Base-by-base conservation (phyloP, 1,139 yeast species). In the Candida smagusa region DNA sequence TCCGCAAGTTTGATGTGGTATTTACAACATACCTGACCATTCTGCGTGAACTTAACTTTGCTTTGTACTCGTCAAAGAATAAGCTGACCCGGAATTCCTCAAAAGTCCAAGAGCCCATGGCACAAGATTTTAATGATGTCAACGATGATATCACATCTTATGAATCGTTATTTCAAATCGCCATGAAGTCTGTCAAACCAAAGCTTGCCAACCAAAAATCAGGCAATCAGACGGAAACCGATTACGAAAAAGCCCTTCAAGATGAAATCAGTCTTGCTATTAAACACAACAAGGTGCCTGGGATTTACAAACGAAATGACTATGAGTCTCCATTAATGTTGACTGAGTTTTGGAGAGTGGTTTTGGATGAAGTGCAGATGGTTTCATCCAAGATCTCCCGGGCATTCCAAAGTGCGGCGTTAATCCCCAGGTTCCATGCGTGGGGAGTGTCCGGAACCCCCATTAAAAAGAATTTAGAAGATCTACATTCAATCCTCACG, bases 371-470 rank as follows among this genome's bases (percentile, higher is more conserved):
- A 59, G 97, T 87, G 1, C 98, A 92, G 60, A 86, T 89, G 92
- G 85, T 92, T 3, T 79, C 87, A 6, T 77, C 81, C 4, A 81
- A 84, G 13, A 71, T 79, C 2, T 78, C 92, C 1, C 74, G 85
- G 35, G 88, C 94, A 2, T 88, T 95, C 21, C 80, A 77, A 45
- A 86, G 88, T 41, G 89, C 96, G 0, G 69, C 86, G 3, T 64
- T 85, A 29, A 77, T 92, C 19, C 95, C 96, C 3, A 67, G 96
- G 37, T 76, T 79, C 37, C 97, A 92, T 61, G 80, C 96, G 0
- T 92, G 97, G 97, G 96, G 96, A 6, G 96, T 89, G 0, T 85
- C 96, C 0, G 98, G 98, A 6, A 92, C 98, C 0, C 95, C 97
- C 0, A 84, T 89, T 8, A 78, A 80, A 45, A 78, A 77, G 46